Percentiles rank a stretch among this genome's conserved stretches.
Conservation (phyloP, 306 rosid species). For the Morella rubra region DNA sequence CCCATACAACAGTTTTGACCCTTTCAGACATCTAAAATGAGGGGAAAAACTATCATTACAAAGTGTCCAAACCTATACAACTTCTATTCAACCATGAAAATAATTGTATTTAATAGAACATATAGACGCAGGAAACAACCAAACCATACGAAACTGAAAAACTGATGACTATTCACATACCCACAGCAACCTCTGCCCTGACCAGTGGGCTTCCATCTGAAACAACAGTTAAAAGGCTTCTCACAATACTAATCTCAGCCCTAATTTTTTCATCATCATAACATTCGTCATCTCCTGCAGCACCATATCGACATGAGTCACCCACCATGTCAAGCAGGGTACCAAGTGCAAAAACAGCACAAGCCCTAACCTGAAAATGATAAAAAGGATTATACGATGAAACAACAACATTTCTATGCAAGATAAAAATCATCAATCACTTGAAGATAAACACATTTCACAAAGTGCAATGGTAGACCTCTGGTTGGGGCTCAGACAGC, state of each 20-base stretch:
- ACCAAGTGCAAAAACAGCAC: constrained; percentile 92
- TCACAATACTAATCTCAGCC: constrained; percentile 79
- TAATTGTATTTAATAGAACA: not conserved
- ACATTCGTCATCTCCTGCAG: constrained; percentile 78
- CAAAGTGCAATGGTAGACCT: constrained; percentile 49
- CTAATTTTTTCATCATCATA: constrained; percentile 88
- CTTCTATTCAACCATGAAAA: constrained; percentile 13
- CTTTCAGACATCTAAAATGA: too few species aligned
- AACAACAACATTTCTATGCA: constrained; percentile 3
- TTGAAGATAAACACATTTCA: constrained; percentile 3
- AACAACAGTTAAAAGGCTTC: constrained; percentile 74
- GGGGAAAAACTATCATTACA: not conserved
- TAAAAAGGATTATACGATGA: constrained; percentile 18
- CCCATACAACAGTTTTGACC: not conserved
- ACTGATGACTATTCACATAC: constrained; percentile 56
- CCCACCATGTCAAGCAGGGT: constrained; percentile 89
- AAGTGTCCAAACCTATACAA: not conserved
- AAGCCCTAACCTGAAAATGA: constrained; percentile 85
- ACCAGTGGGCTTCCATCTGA: constrained; percentile 98
- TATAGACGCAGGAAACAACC: not conserved
- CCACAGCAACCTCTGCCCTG: constrained; percentile 96
- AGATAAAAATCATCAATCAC: not conserved
- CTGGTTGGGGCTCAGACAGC: constrained; percentile 84
- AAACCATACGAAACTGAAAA: constrained; percentile 15
- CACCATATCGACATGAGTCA: constrained; percentile 58